Percentiles rank a stretch among this genome's conserved stretches.
These are phyloP conservation scores for Thelephora ganbajun DNA, from an alignment of 768 basidiomycete genomes.

Conservation along the genomic window DNA sequence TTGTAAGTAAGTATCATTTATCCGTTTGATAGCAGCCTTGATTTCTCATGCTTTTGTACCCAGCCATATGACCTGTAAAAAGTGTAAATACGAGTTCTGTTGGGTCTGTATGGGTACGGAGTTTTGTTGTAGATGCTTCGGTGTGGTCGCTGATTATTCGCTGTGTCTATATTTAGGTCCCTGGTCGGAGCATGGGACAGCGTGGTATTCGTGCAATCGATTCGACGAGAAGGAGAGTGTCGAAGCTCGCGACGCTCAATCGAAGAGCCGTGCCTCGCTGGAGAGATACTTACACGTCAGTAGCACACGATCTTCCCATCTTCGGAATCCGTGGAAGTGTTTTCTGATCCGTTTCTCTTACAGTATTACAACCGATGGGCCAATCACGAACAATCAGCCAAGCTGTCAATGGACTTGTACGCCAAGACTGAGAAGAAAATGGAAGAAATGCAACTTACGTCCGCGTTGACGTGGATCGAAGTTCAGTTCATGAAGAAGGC, in stretches of 20 bases:
- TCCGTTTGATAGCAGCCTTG: not conserved
- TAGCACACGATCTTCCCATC: slow-evolving; percentile 5
- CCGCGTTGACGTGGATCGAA: slow-evolving; percentile 93
- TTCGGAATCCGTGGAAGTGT: no score
- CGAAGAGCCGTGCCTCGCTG: slow-evolving; percentile 75
- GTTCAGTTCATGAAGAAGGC: slow-evolving; percentile 99
- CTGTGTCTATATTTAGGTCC: slow-evolving; percentile 37
- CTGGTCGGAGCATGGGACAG: slow-evolving; percentile 94
- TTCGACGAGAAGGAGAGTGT: slow-evolving; percentile 87
- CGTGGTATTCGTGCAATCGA: slow-evolving; percentile 97
- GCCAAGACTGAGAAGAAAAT: slow-evolving; percentile 98
- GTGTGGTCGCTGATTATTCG: slow-evolving; percentile 12
- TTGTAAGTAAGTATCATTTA: slow-evolving; percentile 81
- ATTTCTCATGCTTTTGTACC: not conserved
- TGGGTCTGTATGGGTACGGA: slow-evolving; percentile 94
- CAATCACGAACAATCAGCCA: slow-evolving; percentile 98
- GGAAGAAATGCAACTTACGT: slow-evolving; percentile 97
- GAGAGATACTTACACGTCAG: slow-evolving; percentile 93
- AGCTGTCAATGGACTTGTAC: slow-evolving; percentile 85
- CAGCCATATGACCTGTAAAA: slow-evolving; percentile 99
- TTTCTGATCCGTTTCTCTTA: no score
- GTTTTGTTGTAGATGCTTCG: not conserved
- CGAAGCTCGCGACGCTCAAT: slow-evolving; percentile 85
- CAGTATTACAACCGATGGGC: slow-evolving; percentile 96
- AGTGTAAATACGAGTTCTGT: slow-evolving; percentile 97